Evolutionary conservation across 164 flowering plant genomes (phyloP).

Genomic region (Macadamia tetraphylla): DNA sequence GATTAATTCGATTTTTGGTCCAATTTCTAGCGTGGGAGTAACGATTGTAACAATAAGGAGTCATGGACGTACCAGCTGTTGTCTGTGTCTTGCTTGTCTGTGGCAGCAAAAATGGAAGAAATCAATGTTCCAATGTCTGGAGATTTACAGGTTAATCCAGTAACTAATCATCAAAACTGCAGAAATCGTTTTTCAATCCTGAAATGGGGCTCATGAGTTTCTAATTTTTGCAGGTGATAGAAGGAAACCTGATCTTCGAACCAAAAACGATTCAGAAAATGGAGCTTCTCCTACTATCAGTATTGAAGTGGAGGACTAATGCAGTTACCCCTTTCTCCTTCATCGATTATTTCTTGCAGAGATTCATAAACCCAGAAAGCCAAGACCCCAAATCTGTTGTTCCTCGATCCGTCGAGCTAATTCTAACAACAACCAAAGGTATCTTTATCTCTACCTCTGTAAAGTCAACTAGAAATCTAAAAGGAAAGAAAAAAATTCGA

Average conservation of each 20-base stretch:
- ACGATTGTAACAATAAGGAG: not conserved
- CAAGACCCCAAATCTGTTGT: constrained; percentile 1
- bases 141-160: not conserved
- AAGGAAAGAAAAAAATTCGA: too few species aligned
- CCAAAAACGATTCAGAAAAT: too few species aligned
- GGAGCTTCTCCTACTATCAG: too few species aligned
- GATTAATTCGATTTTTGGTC: not conserved
- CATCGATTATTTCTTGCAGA: constrained; percentile 8
- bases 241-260: too few species aligned
- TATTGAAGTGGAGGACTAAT: too few species aligned
- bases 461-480: not conserved
- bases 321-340: constrained; percentile 13
- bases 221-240: too few species aligned
- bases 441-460: not conserved
- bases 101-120: constrained; percentile 1
- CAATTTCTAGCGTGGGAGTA: not conserved
- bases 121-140: not conserved
- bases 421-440: not conserved
- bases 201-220: too few species aligned
- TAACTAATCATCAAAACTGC: too few species aligned
- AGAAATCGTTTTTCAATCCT: too few species aligned
- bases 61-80: not conserved
- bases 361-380: not conserved
- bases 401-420: not conserved
- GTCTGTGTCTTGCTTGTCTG: not conserved